Percentiles rank a stretch among this genome's conserved stretches.
Conservation (phyloP, 1,139 yeast genomes). For the Kurtzmaniella quercitrusa region DNA sequence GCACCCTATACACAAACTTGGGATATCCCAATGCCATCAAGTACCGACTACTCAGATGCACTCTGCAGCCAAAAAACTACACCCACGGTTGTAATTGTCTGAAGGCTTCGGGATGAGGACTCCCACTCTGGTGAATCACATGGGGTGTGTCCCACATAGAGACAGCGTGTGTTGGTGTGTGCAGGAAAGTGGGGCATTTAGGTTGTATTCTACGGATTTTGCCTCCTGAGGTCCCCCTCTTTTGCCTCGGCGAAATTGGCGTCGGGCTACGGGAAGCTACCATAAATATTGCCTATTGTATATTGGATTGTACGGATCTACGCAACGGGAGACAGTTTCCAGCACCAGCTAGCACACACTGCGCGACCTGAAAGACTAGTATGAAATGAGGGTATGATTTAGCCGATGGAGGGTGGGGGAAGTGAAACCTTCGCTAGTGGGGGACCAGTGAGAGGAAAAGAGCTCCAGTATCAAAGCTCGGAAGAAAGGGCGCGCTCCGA, state of each 20-base stretch:
- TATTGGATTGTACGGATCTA: not conserved
- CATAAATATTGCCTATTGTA: not conserved
- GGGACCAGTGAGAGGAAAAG: not conserved
- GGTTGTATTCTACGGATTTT: no score
- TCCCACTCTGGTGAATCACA: not conserved
- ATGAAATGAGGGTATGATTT: not conserved
- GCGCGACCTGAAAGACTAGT: not conserved
- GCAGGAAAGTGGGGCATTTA: not conserved
- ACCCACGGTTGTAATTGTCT: no score
- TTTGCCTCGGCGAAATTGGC: not conserved
- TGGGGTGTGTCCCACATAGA: not conserved
- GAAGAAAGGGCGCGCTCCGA: not conserved
- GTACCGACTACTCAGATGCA: not conserved
- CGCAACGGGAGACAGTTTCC: not conserved
- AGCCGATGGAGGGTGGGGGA: not conserved
- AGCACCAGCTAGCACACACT: not conserved
- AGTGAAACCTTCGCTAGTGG: not conserved
- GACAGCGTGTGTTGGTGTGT: not conserved
- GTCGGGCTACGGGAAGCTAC: not conserved
- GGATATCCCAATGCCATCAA: slow-evolving; percentile 8
- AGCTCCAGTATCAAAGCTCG: not conserved
- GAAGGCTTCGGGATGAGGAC: not conserved
- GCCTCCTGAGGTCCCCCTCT: no score
- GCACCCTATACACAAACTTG: slow-evolving; percentile 17
- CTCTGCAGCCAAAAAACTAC: not conserved